Evolutionary conservation across 495 filamentous ascomycete genomes (phyloP).

Genomic region (Penicilliopsis zonata): DNA sequence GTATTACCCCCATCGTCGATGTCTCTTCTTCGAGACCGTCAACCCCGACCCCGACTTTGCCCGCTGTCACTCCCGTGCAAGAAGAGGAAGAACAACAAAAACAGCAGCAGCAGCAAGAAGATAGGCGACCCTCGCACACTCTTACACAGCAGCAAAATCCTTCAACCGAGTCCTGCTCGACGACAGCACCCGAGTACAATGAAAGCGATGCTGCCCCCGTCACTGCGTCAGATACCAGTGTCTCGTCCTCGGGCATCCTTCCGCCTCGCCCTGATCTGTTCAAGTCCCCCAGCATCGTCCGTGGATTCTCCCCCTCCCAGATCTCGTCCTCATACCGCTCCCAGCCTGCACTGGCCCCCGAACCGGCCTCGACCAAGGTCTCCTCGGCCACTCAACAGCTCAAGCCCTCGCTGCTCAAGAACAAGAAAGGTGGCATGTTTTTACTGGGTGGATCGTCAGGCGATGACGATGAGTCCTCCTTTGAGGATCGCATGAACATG

Average conservation of each 20-base stretch:
- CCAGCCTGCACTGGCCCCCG: constrained; percentile 37
- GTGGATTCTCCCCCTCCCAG: constrained; percentile 75
- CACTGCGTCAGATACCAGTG: constrained; percentile 39
- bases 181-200: constrained; percentile 37
- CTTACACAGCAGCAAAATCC: constrained; percentile 8
- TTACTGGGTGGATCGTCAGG: constrained; percentile 67
- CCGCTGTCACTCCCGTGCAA: constrained; percentile 19
- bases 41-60: constrained; percentile 30
- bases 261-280: constrained; percentile 30
- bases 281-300: constrained; percentile 63
- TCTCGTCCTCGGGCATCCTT: constrained; percentile 28
- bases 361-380: constrained; percentile 34
- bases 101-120: too few relatives aligned
- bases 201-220: constrained; percentile 29
- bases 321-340: constrained; percentile 65
- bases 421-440: constrained; percentile 62
- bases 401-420: constrained; percentile 31
- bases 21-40: constrained; percentile 36
- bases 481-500: constrained; percentile 51
- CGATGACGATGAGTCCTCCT: constrained; percentile 67
- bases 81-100: too few relatives aligned
- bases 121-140: constrained; percentile 8
- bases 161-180: constrained; percentile 44
- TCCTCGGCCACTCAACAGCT: constrained; percentile 29
- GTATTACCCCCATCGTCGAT: constrained; percentile 40